Evolutionary conservation across 495 filamentous ascomycete species (phyloP).

Genomic region (Mytilinidion resinicola): DNA sequence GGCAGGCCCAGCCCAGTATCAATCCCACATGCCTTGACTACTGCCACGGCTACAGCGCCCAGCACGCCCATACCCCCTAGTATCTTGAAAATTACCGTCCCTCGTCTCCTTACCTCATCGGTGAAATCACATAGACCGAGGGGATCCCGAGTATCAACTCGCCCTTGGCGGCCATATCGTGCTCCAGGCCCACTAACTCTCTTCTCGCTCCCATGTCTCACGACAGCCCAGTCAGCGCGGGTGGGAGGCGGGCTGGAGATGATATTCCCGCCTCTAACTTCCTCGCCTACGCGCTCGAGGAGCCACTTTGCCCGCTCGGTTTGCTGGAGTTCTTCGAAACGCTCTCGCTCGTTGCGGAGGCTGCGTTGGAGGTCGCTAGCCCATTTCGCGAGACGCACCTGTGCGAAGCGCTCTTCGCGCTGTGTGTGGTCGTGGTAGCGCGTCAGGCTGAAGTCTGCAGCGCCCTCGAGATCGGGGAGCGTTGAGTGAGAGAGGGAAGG

Average conservation of each 20-base stretch:
- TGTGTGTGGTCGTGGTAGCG: constrained; percentile 65
- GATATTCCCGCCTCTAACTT: constrained; percentile 31
- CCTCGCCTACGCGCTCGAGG: constrained; percentile 67
- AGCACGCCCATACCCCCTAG: constrained; percentile 69
- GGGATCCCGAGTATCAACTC: constrained; percentile 56
- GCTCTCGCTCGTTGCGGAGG: constrained; percentile 69
- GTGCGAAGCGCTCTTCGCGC: constrained; percentile 66
- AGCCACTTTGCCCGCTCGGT: constrained; percentile 70
- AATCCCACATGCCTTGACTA: constrained; percentile 23
- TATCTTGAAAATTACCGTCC: constrained; percentile 68
- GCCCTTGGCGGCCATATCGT: constrained; percentile 29
- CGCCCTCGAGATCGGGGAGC: constrained; percentile 30
- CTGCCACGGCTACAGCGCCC: constrained; percentile 58
- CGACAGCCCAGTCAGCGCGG: constrained; percentile 28
- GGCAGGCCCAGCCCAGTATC: constrained; percentile 8
- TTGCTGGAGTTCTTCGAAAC: constrained; percentile 63
- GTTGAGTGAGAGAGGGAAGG: constrained; percentile 24
- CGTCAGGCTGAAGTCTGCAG: constrained; percentile 61
- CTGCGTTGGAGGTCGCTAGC: constrained; percentile 81
- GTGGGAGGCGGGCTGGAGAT: constrained; percentile 40
- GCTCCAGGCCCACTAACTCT: constrained; percentile 22
- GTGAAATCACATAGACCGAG: constrained; percentile 66
- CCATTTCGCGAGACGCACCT: constrained; percentile 81
- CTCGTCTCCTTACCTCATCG: constrained; percentile 57
- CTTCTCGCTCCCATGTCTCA: constrained; percentile 20